Evolutionary conservation across 73 alveolate species (phyloP), one percentile per base, ranked within the genome.

Genomic region (Urostyla sp.): DNA sequence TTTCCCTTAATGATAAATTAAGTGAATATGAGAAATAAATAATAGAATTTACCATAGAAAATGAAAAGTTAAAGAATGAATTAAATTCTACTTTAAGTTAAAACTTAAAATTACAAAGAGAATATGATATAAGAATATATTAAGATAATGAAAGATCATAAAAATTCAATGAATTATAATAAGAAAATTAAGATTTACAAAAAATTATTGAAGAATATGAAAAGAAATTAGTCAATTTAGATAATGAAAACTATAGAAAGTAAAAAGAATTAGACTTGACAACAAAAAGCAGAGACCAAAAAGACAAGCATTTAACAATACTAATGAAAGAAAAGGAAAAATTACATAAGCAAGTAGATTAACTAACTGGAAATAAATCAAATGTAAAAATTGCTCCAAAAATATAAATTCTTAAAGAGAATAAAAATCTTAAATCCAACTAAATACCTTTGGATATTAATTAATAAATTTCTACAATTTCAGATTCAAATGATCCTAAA

Each of bases 261-360:
- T 23, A 35, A 45, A 45, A 69, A 45, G 49, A 45, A 26, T 6
- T 69, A 3, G 83, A 69, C 30, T 27, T 69, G 28, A 23, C 49
- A 23, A 44, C 53, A 13, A 69, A 69, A 32, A 31, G 72, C 5
- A 69, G 37, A 46, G 83, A 69, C 18, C 53, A 69, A 30, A 69
- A 69, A 30, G 83, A 69, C 34, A 69, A 69, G 31, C 83, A 69
- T 69, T 26, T 69, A n/a, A 49, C 67, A 24, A 69, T 69, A 30
- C 53, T 69, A 49, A 49, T 69, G 83, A 69, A 69, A 49, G 83
- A 69, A 32, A 69, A 69, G 38, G 83, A 69, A 54, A 69, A 69
- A 49, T 27, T 69, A 21, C 83, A 48, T 48, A 69, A 34, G 32
- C 31, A 69, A 31, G 55, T 69, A 18, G 83, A 69, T 69, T 69